Evolutionary conservation across 805 yeast species (phyloP).

Genomic region (Metschnikowia rubicola): DNA sequence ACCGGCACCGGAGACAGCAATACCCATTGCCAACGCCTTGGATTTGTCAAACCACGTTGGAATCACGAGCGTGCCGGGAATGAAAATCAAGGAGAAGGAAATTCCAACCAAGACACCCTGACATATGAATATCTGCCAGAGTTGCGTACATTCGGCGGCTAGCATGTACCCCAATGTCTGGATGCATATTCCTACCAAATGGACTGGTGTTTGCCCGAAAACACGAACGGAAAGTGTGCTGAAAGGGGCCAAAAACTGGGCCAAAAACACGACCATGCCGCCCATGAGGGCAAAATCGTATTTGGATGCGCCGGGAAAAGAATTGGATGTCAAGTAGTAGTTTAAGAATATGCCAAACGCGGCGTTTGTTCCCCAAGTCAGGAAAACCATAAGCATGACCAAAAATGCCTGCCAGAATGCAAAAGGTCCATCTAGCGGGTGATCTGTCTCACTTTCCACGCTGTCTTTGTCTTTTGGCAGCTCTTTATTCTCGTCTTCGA

Average conservation of each 20-base stretch:
- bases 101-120: slow-evolving; percentile 66
- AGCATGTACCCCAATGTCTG: slow-evolving; percentile 55
- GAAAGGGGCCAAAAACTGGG: slow-evolving; percentile 59
- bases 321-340: slow-evolving; percentile 39
- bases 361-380: slow-evolving; percentile 59
- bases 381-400: slow-evolving; percentile 39
- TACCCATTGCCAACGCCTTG: slow-evolving; percentile 54
- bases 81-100: slow-evolving; percentile 50
- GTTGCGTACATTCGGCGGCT: slow-evolving; percentile 54
- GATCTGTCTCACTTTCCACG: slow-evolving; percentile 4
- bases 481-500: background rate
- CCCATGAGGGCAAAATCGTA: slow-evolving; percentile 66
- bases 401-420: slow-evolving; percentile 21
- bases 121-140: slow-evolving; percentile 66
- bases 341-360: slow-evolving; percentile 57
- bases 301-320: slow-evolving; percentile 53
- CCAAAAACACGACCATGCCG: slow-evolving; percentile 59
- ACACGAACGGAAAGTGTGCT: slow-evolving; percentile 34
- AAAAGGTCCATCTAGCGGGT: slow-evolving; percentile 18
- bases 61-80: slow-evolving; percentile 57
- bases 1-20: slow-evolving; percentile 47
- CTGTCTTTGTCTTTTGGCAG: too few relatives aligned
- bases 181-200: slow-evolving; percentile 45
- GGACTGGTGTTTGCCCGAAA: slow-evolving; percentile 48
- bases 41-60: slow-evolving; percentile 71